Base-by-base conservation (phyloP, 2,329 filamentous ascomycete species). In the Mariannaea sp. region DNA sequence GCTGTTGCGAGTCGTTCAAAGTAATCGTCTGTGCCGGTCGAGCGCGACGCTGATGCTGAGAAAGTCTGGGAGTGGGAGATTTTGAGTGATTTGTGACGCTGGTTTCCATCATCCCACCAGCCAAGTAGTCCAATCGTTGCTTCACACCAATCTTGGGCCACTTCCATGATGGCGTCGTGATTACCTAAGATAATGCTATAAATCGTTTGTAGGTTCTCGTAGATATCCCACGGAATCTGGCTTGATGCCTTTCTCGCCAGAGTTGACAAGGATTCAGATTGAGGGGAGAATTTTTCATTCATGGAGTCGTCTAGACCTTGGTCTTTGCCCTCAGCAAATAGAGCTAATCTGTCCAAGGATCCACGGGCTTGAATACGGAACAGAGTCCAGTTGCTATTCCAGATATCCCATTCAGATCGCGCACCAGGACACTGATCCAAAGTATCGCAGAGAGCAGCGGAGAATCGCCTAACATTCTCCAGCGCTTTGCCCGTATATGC, bases 71-170 rank as follows among this genome's bases (percentile, higher is more conserved):
- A 70, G 24, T 74, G 73, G 10, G 77, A 74, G 29, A 75, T 64
- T 52, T 71, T 68, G 16, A 73, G 67, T 42, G 67, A 72, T 62
- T 74, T 77, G 54, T 71, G 73, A 43, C 71, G 77, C 58, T 69
- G 70, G 55, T 85, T 83, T n/a, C 83, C 82, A 56, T 94, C 90
- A 67, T 96, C 88, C 92, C 92, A 96, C 93, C 93, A 97, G 5
- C 89, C 86, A 26, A 92, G 86, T 43, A 97, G 76, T 2, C 87
- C 89, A 55, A 97, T 75, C 0, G 87, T 89, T 0, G 91, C 92
- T 75, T 97, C 93, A 45, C 93, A 85, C 93, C 93, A 97, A 71
- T 97, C 92, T 66, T 93, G 86, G 1, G 92, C 84, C 38, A 86
- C 84, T 40, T 86, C 82, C 56, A 95, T 77, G 46, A 97, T 90